Base-by-base conservation (phyloP, 345 rosid genomes). In the Stellera chamaejasme region DNA sequence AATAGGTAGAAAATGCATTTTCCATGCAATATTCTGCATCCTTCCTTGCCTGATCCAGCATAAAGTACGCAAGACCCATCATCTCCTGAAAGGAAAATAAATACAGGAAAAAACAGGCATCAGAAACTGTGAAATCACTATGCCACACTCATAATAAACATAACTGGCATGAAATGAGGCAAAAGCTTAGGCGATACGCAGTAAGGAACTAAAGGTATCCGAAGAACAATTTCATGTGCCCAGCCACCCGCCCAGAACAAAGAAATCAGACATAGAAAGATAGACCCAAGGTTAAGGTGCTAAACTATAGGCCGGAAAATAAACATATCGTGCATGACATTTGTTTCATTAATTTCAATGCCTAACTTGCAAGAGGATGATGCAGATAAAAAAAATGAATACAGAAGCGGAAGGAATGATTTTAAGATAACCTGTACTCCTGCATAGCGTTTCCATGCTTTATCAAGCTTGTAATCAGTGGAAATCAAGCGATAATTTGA, bases 21-120 rank as follows among this genome's bases (percentile, higher is more conserved):
- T 93, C 99, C 97, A 93, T 93, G 87, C 90, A 85, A 71, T 87
- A 79, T 72, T 93, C 95, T 16, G 95, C 85, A 53, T 93, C 99
- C 75, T 90, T 90, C 77, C 83, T 76, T 56, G 97, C 85, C 69
- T 90, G 97, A 79, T 93, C 94, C 83, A 84, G 74, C 89, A 93
- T 71, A 75, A 93, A 93, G 71, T 73, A 90, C 27, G 95, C 52
- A 65, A 90, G 87, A 48, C 90, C 99, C 88, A 82, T 90, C 95
- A 93, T 93, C 84, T 93, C 99, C 99, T 93, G 75, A 78, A 61
- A 58, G 62, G 72, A 68, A 15, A 52, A 68, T 36, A 27, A 48
- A 62, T 13, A 32, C 27, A 60, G 57, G 53, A 55, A 13, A 54
- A 36, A 49, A 49, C 25, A 49, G 23, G 23, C 52, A 49, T 10